Evolutionary conservation across 768 basidiomycete species (phyloP).

Genomic region (Grammothele lineata): DNA sequence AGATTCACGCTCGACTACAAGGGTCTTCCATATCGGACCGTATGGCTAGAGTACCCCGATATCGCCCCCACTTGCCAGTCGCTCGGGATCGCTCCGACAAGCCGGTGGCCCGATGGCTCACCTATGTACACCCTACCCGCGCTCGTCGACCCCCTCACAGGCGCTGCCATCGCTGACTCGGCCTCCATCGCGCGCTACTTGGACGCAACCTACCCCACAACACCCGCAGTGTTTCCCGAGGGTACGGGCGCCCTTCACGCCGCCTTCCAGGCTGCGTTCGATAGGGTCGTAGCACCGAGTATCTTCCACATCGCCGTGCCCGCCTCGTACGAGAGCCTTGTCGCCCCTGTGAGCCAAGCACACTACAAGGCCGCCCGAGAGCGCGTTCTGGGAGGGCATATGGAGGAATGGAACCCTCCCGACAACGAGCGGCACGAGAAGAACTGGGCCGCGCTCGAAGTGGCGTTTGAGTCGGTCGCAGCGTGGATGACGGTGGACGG

Average conservation of each 20-base stretch:
- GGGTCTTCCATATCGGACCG: slow-evolving; percentile 37
- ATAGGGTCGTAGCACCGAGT: no score
- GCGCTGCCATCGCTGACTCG: slow-evolving; percentile 37
- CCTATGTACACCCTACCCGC: slow-evolving; percentile 44
- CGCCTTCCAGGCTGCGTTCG: slow-evolving; percentile 4
- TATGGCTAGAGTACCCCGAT: slow-evolving; percentile 46
- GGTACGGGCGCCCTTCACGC: slow-evolving; percentile 36
- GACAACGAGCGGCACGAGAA: slow-evolving; percentile 24
- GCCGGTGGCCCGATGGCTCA: slow-evolving; percentile 25
- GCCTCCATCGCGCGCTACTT: slow-evolving; percentile 45
- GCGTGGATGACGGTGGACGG: slow-evolving; percentile 11
- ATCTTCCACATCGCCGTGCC: slow-evolving; percentile 7
- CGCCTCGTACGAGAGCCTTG: slow-evolving; percentile 1
- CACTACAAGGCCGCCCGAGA: slow-evolving; percentile 37
- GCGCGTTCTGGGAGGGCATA: slow-evolving; percentile 23
- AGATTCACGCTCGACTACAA: slow-evolving; percentile 37
- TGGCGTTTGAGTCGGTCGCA: slow-evolving; percentile 23
- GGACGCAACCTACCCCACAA: slow-evolving; percentile 44
- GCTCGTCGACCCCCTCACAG: slow-evolving; percentile 44
- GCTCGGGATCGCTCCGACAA: slow-evolving; percentile 32
- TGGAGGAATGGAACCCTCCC: slow-evolving; percentile 33
- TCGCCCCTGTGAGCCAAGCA: slow-evolving; percentile 21
- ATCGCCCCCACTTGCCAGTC: slow-evolving; percentile 33
- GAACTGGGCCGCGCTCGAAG: slow-evolving; percentile 35
- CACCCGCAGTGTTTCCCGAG: slow-evolving; percentile 35